These are phyloP conservation scores for Litsea cubeba DNA, from an alignment of 164 flowering plant species.

Conservation along the genomic window DNA sequence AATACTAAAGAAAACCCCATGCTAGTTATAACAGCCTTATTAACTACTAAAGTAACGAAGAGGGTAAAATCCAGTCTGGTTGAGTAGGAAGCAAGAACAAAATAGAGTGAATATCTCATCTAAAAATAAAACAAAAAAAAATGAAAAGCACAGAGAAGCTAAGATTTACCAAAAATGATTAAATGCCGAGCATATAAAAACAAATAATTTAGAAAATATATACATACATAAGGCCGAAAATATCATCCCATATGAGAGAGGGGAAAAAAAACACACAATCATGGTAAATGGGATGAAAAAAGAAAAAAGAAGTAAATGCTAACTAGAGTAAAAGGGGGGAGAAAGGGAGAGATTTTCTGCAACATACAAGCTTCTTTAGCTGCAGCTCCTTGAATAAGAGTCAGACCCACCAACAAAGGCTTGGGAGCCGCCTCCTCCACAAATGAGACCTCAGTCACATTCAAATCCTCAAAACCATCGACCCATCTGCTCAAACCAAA, in stretches of 20 bases:
- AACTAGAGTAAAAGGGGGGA: neutral
- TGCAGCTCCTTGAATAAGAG: conserved; percentile 65
- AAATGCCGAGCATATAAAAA: too few relatives aligned
- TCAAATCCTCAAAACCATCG: conserved; percentile 35
- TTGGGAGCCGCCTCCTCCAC: conserved; percentile 8
- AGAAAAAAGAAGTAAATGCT: neutral
- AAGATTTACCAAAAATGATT: neutral
- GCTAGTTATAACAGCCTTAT: too few relatives aligned
- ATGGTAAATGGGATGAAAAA: neutral
- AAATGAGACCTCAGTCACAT: conserved; percentile 33
- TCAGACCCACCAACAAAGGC: conserved; percentile 58
- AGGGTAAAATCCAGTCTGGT: neutral
- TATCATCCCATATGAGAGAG: neutral
- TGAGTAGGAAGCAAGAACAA: neutral
- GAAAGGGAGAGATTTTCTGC: neutral
- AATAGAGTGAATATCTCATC: too few relatives aligned
- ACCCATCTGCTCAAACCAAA: conserved; percentile 25
- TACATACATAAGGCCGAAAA: neutral
- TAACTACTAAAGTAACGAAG: neutral
- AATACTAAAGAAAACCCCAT: too few relatives aligned
- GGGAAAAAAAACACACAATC: neutral
- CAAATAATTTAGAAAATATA: neutral
- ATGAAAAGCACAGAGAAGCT: too few relatives aligned
- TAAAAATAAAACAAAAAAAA: too few relatives aligned
- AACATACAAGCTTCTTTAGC: conserved; percentile 70